Evolutionary conservation across 257 asterid genomes (phyloP).

Genomic region (Solanum habrochaites): DNA sequence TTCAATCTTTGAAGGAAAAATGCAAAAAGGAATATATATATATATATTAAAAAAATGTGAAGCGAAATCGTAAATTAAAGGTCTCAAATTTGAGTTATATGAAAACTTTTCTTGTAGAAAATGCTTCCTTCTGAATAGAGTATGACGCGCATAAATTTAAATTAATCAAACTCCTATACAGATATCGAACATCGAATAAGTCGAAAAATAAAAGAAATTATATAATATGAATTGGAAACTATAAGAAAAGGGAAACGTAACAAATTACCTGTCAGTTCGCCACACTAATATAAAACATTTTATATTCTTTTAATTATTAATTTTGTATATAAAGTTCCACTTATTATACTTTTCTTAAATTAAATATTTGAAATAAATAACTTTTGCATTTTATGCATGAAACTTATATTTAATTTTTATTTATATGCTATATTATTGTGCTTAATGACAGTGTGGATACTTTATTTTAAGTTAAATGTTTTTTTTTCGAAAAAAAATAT

Average conservation of each 20-base stretch:
- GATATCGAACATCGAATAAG: accelerated
- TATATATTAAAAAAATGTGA: too few relatives aligned
- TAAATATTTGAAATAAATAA: background rate
- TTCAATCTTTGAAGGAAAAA: background rate
- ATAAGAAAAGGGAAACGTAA: too few relatives aligned
- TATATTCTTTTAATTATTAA: too few relatives aligned
- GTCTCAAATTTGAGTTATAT: too few relatives aligned
- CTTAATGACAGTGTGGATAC: background rate
- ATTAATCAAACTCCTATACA: accelerated
- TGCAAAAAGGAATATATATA: background rate
- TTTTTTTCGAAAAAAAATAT: too few relatives aligned
- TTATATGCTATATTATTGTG: background rate
- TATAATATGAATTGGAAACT: background rate
- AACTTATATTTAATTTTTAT: background rate
- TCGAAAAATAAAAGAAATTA: too few relatives aligned
- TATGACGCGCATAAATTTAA: accelerated
- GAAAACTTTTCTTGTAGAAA: too few relatives aligned
- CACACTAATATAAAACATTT: too few relatives aligned
- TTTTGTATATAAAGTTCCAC: too few relatives aligned
- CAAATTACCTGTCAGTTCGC: background rate
- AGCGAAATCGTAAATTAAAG: too few relatives aligned
- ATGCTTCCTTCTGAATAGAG: accelerated
- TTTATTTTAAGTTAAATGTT: background rate
- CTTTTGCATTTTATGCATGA: background rate
- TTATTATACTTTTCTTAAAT: too few relatives aligned